Evolutionary conservation across 2,329 filamentous ascomycete genomes (phyloP), one percentile per base, ranked within the genome.

Genomic region (Aspergillus arachidicola): DNA sequence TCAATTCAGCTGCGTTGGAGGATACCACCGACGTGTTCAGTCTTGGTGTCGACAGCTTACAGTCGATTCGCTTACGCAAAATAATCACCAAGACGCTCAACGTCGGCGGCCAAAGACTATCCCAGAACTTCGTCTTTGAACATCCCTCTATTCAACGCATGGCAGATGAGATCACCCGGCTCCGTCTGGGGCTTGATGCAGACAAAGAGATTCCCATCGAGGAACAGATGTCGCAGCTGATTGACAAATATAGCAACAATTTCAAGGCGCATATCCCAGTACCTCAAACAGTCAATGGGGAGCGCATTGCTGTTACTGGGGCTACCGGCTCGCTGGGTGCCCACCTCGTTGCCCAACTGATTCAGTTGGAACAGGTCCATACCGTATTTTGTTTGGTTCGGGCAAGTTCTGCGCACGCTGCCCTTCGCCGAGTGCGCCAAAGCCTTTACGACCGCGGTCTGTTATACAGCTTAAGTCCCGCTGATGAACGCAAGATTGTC

Each of bases 271-370:
- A 76, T 62, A 60, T 65, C 11, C 67, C 73, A 2, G 48, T 65
- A n/a, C 55, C 64, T 1, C 63, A 61, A 48, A 58, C 32, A 4
- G 26, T 55, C n/a, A 36, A 61, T 57, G 53, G 75, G 1, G 62
- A 64, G 26, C 57, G 62, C 43, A 45, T 64, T 12, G 75, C 87
- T 1, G 72, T 91, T 2, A 91, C 89, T 0, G 89, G 89, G 1
- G 84, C 84, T 0, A 91, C 89, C 0, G 89, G 89, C 1, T 88
- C 87, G 1, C 79, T 91, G 0, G 89, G 89, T 0, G 81, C 86
- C 0, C 87, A 89, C 66, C 77, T 89, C 2, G 79, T 87, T 2
- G 71, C 81, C 38, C 73, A 81, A 23, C 76, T 87, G 3, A 74
- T 86, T 0, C 68, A 71, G 6, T 79, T 76, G 34, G 50, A 62